Evolutionary conservation across 1,139 yeast genomes (phyloP).

Genomic region (Debaryomyces udenii): DNA sequence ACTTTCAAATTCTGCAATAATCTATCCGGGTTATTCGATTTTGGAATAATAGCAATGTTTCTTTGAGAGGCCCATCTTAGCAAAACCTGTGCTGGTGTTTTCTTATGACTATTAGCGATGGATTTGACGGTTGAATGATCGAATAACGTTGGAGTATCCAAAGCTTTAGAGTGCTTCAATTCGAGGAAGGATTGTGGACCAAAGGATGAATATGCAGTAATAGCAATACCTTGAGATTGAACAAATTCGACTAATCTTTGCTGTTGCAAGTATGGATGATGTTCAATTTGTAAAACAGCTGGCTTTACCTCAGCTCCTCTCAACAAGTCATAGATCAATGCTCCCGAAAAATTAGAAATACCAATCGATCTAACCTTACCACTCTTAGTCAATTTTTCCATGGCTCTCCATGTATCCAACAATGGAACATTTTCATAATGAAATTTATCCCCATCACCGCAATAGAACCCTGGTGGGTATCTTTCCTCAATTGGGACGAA

Average conservation of each 20-base stretch:
- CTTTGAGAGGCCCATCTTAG: slow-evolving; percentile 84
- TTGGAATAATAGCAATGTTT: slow-evolving; percentile 72
- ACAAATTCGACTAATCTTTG: slow-evolving; percentile 65
- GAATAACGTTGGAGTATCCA: slow-evolving; percentile 56
- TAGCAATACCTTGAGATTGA: slow-evolving; percentile 61
- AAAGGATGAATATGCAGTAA: slow-evolving; percentile 86
- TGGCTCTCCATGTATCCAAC: slow-evolving; percentile 77
- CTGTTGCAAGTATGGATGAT: slow-evolving; percentile 90
- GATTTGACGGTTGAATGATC: slow-evolving; percentile 52
- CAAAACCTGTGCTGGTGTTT: slow-evolving; percentile 63
- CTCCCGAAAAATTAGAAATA: slow-evolving; percentile 77
- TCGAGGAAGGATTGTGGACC: slow-evolving; percentile 76
- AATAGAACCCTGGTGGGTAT: slow-evolving; percentile 76
- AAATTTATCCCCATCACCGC: slow-evolving; percentile 60
- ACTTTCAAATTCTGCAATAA: slow-evolving; percentile 58
- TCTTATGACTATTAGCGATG: slow-evolving; percentile 58
- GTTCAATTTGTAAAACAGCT: slow-evolving; percentile 85
- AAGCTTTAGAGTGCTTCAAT: slow-evolving; percentile 55
- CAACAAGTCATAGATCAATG: slow-evolving; percentile 70
- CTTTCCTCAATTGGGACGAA: slow-evolving; percentile 70
- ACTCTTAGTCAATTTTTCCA: slow-evolving; percentile 59
- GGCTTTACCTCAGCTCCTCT: slow-evolving; percentile 76
- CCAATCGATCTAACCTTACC: slow-evolving; percentile 82
- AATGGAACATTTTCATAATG: slow-evolving; percentile 71
- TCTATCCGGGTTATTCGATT: slow-evolving; percentile 67